phyloP scores from a whole-genome alignment of 129 eudicot genomes.

The Ambrosia trifida region DNA sequence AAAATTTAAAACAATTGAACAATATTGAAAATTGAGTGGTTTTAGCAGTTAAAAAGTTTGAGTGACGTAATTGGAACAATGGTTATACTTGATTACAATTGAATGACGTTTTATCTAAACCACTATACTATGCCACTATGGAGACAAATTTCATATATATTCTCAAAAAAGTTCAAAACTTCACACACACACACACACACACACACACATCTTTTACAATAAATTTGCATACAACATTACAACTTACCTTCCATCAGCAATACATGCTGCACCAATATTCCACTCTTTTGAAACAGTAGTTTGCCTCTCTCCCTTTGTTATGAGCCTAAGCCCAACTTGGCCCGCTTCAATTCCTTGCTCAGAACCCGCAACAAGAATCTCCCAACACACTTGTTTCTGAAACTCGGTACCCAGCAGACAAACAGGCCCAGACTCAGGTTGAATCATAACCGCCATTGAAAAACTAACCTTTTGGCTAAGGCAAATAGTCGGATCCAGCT shows the following conservation, averaged over 20 bases:
- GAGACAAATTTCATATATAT: too few relatives aligned
- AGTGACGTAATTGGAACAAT: too few relatives aligned
- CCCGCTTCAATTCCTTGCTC: slow-evolving; percentile 99
- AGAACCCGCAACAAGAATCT: slow-evolving; percentile 93
- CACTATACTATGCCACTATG: too few relatives aligned
- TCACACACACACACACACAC: too few relatives aligned
- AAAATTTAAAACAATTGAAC: too few relatives aligned
- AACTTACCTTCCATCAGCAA: slow-evolving; percentile 93
- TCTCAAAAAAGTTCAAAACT: too few relatives aligned
- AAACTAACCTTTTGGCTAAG: slow-evolving; percentile 77
- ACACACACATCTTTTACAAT: not conserved
- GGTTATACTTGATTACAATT: too few relatives aligned
- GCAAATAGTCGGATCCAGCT: slow-evolving; percentile 71
- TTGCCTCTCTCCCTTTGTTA: slow-evolving; percentile 86
- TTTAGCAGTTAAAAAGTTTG: too few relatives aligned
- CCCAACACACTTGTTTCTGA: slow-evolving; percentile 83
- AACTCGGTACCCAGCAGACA: slow-evolving; percentile 95
- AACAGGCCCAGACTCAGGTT: slow-evolving; percentile 96
- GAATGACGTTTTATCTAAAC: too few relatives aligned
- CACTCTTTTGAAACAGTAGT: slow-evolving; percentile 84
- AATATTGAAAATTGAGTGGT: too few relatives aligned
- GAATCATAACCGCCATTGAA: slow-evolving; percentile 83
- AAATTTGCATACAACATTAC: not conserved
- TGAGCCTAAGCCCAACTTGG: slow-evolving; percentile 88
- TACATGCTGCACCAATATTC: slow-evolving; percentile 86